phyloP scores from a whole-genome alignment of 768 basidiomycete genomes.

The Hebeloma cylindrosporum region DNA sequence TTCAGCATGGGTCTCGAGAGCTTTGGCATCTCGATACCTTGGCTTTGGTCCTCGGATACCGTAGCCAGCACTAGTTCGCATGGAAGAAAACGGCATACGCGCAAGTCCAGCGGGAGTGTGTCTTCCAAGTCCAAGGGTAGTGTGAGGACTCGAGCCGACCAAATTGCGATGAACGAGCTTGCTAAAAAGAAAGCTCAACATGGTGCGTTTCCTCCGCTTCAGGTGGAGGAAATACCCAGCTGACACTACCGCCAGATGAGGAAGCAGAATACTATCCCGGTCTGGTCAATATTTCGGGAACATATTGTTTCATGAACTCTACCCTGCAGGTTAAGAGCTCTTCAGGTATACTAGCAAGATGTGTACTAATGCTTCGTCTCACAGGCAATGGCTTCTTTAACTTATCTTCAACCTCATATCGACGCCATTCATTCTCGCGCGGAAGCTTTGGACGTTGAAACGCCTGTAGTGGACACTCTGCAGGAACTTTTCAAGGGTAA shows the following conservation, averaged over 20 bases:
- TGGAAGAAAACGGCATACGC: slow-evolving; percentile 46
- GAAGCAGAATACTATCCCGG: slow-evolving; percentile 74
- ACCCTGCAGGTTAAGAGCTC: slow-evolving; percentile 69
- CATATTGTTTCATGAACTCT: slow-evolving; percentile 97
- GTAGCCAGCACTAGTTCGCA: slow-evolving; percentile 22
- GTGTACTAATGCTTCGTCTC: slow-evolving; percentile 2
- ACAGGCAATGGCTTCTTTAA: slow-evolving; percentile 89
- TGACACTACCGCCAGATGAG: no score
- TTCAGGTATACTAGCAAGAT: not conserved
- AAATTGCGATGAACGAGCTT: slow-evolving; percentile 46
- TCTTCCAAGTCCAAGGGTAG: slow-evolving; percentile 18
- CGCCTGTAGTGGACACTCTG: slow-evolving; percentile 84
- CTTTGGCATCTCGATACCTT: slow-evolving; percentile 55
- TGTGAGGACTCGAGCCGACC: slow-evolving; percentile 54
- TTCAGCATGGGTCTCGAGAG: slow-evolving; percentile 58
- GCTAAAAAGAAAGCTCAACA: slow-evolving; percentile 28
- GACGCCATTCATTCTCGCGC: slow-evolving; percentile 74
- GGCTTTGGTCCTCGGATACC: slow-evolving; percentile 61
- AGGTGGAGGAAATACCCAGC: no score
- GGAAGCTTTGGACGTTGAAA: slow-evolving; percentile 76
- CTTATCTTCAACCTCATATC: slow-evolving; percentile 79
- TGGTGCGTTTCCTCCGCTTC: no score
- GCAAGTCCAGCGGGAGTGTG: slow-evolving; percentile 38
- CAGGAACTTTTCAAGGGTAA: slow-evolving; percentile 67
- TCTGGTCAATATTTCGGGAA: slow-evolving; percentile 93